Base-by-base conservation (phyloP, 2,329 filamentous ascomycete species). In the Monosporascus ibericus region DNA sequence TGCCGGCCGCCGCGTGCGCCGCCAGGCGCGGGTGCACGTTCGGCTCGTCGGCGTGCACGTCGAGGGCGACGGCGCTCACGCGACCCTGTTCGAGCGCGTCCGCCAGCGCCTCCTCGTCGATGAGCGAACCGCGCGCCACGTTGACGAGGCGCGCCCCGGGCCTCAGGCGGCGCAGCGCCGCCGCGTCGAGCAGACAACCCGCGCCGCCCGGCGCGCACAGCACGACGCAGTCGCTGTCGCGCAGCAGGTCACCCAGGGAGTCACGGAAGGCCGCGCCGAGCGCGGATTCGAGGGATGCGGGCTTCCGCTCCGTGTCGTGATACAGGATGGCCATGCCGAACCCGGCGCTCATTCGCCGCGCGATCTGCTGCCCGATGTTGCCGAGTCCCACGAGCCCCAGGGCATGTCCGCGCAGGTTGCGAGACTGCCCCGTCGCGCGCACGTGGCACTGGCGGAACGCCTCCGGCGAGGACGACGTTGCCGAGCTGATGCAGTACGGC, bases 311-410 rank as follows among this genome's bases (percentile, higher is more conserved):
- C 1, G 86, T 68, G 64, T 88, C 85, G 62, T 79, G 74, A 63
- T 87, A 88, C 52, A 77, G 69, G 37, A 90, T 78, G 39, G 75
- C 69, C 86, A 90, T 90, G 40, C 80, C 83, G 58, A 89, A 86
- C 1, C 79, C 80, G 0, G 73, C 58, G 44, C 63, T 62, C 49
- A 71, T 72, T 59, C 85, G 86, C 46, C 77, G 79, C 47, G 84
- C 87, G 20, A 90, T 76, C 37, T 74, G 74, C 58, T 78, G 79
- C 3, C 84, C 83, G 55, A 86, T 84, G 55, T 85, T 82, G 3
- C 87, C 87, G 2, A 90, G 74, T 0, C 87, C 87, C 25, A 91
- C 77, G 27, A 90, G 76, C 0, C 86, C 87, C 0, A 90, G 74
- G 1, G 71, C 71, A 50, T 81, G 79, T 14, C 76, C 74, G 18